phyloP scores from a whole-genome alignment of 1,284 basidiomycete genomes.

The Tilletia caries region DNA sequence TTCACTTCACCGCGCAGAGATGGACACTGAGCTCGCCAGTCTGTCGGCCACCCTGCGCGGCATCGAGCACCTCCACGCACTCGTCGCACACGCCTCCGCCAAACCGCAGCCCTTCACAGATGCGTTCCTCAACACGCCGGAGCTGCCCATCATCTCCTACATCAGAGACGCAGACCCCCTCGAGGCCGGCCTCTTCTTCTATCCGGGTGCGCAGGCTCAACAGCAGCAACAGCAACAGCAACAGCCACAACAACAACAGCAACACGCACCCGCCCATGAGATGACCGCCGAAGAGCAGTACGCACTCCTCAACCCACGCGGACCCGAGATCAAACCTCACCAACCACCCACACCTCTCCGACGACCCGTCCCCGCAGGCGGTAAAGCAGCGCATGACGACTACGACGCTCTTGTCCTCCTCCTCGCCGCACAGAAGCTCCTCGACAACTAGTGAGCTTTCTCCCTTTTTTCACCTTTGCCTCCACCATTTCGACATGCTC shows the following conservation, averaged over 20 bases:
- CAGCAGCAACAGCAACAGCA: constrained; percentile 18
- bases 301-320: constrained; percentile 11
- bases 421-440: constrained; percentile 36
- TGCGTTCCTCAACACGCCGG: constrained; percentile 41
- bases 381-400: constrained; percentile 13
- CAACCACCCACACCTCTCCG: constrained; percentile 23
- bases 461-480: neutral
- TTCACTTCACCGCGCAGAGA: constrained; percentile 18
- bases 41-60: constrained; percentile 39
- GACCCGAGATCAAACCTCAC: constrained; percentile 21
- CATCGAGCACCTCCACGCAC: constrained; percentile 32
- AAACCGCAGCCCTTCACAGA: constrained; percentile 36
- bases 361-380: neutral
- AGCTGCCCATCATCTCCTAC: constrained; percentile 41
- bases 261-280: constrained; percentile 24
- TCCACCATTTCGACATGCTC: too few relatives aligned
- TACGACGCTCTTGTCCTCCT: constrained; percentile 29
- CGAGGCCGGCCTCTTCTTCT: constrained; percentile 44
- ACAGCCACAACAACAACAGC: constrained; percentile 22
- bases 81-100: constrained; percentile 26
- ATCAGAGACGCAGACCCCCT: constrained; percentile 48
- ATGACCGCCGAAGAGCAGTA: constrained; percentile 6
- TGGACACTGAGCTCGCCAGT: constrained; percentile 44
- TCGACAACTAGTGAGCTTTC: constrained; percentile 31
- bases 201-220: constrained; percentile 25